A percentile compares a stretch with the other conserved stretches of the same genome.
These are phyloP conservation scores for Rubia tinctorum DNA, from an alignment of 305 asterid species.

Conservation along the genomic window DNA sequence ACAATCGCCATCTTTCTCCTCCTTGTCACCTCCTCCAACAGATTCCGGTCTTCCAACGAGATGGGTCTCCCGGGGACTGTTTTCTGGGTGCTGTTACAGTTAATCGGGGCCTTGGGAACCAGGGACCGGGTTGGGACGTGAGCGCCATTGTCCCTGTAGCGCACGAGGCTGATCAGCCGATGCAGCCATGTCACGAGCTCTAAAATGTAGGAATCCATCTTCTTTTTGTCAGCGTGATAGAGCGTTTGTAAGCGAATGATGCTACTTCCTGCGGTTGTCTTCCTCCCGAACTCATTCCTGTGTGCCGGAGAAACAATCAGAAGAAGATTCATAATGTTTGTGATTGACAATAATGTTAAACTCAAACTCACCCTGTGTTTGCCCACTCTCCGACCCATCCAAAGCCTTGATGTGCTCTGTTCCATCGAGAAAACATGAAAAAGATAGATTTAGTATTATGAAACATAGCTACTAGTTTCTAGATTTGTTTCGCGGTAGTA, in stretches of 20 bases:
- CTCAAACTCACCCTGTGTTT: slow-evolving; percentile 66
- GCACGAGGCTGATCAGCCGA: slow-evolving; percentile 63
- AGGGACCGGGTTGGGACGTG: slow-evolving; percentile 55
- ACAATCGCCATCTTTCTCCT: slow-evolving; percentile 49
- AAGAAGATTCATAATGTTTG: background rate
- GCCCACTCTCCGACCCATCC: slow-evolving; percentile 99
- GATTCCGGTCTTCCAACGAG: slow-evolving; percentile 56
- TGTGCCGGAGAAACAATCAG: slow-evolving; percentile 7
- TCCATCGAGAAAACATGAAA: slow-evolving; percentile 16
- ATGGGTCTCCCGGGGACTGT: slow-evolving; percentile 25
- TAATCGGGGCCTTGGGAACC: slow-evolving; percentile 35
- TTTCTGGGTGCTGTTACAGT: slow-evolving; percentile 5
- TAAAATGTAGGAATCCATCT: slow-evolving; percentile 66
- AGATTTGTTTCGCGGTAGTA: background rate
- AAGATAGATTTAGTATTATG: slow-evolving; percentile 10
- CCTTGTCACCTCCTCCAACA: slow-evolving; percentile 71
- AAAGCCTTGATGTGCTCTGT: slow-evolving; percentile 97
- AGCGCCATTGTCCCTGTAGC: slow-evolving; percentile 63
- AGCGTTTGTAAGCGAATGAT: slow-evolving; percentile 83
- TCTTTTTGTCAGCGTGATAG: slow-evolving; percentile 79
- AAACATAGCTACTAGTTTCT: background rate
- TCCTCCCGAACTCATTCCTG: slow-evolving; percentile 85
- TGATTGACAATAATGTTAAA: background rate
- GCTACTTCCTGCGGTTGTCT: slow-evolving; percentile 34
- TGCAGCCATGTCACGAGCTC: slow-evolving; percentile 88